These are phyloP conservation scores for Trichoderma pleuroti DNA, from an alignment of 2,329 filamentous ascomycete genomes.

Conservation along the genomic window DNA sequence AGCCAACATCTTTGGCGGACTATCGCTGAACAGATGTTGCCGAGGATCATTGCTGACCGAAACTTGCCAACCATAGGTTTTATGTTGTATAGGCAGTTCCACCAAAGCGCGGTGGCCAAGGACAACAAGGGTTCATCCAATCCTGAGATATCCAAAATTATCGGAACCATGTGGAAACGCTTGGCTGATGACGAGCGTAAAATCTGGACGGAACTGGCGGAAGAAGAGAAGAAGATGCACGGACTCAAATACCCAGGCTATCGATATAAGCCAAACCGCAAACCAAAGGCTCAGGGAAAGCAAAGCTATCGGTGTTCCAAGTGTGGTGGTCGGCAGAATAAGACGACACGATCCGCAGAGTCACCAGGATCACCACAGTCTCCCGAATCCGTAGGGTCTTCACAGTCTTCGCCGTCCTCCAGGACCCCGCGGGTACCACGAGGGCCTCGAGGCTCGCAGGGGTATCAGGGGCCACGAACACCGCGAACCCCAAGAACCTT, in stretches of 20 bases:
- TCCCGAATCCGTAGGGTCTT: not conserved
- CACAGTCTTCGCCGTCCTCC: not conserved
- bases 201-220: conserved; percentile 84
- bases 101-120: conserved; percentile 76
- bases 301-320: conserved; percentile 61
- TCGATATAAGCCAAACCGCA: conserved; percentile 82
- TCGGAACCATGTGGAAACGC: conserved; percentile 85
- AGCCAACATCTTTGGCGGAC: not conserved
- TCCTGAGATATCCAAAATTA: conserved; percentile 95
- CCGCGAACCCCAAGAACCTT: not conserved
- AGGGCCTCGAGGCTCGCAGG: not conserved
- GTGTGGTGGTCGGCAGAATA: conserved; percentile 65
- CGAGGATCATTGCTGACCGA: conserved; percentile 25
- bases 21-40: not conserved
- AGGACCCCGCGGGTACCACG: not conserved
- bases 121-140: conserved; percentile 88
- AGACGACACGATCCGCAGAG: conserved; percentile 49
- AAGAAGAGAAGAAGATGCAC: conserved; percentile 89
- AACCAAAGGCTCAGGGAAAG: conserved; percentile 44
- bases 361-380: not conserved
- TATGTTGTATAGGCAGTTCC: conserved; percentile 93
- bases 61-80: conserved; percentile 62
- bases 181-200: conserved; percentile 71
- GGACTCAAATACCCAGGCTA: conserved; percentile 89
- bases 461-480: not conserved